Percentiles rank a stretch among this genome's conserved stretches.
phyloP scores from a whole-genome alignment of 345 rosid genomes.

The Cardiospermum halicacabum region DNA sequence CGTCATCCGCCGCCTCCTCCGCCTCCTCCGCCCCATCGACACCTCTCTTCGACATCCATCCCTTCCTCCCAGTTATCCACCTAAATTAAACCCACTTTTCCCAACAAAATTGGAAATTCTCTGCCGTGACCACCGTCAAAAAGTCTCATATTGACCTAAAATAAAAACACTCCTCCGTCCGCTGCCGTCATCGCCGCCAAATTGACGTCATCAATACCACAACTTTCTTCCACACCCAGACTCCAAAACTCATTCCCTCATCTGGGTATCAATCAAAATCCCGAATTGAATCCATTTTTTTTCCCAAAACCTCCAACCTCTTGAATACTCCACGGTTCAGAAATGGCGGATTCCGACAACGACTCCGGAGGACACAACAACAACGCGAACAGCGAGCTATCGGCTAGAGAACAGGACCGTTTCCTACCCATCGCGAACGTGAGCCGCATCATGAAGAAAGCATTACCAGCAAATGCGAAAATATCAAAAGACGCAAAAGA shows the following conservation, averaged over 20 bases:
- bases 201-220: not conserved
- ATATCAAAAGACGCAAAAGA: slow-evolving; percentile 77
- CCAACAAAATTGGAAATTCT: too few species aligned
- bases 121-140: too few species aligned
- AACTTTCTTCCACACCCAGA: not conserved
- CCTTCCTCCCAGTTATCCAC: too few species aligned
- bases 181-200: slow-evolving; percentile 3
- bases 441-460: slow-evolving; percentile 76
- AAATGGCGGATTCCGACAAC: slow-evolving; percentile 72
- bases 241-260: not conserved
- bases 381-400: slow-evolving; percentile 28
- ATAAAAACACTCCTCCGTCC: slow-evolving; percentile 1
- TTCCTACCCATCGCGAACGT: slow-evolving; percentile 70
- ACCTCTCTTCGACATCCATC: not conserved
- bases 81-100: too few species aligned
- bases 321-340: too few species aligned
- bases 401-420: slow-evolving; percentile 57
- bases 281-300: not conserved
- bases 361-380: slow-evolving; percentile 53
- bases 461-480: slow-evolving; percentile 66
- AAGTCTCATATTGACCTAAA: too few species aligned
- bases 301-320: too few species aligned
- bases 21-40: not conserved
- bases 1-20: slow-evolving; percentile 8
- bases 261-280: not conserved